Evolutionary conservation across 2,329 filamentous ascomycete genomes (phyloP), one percentile per base, ranked within the genome.

Genomic region (Chrysoporthe cubensis): DNA sequence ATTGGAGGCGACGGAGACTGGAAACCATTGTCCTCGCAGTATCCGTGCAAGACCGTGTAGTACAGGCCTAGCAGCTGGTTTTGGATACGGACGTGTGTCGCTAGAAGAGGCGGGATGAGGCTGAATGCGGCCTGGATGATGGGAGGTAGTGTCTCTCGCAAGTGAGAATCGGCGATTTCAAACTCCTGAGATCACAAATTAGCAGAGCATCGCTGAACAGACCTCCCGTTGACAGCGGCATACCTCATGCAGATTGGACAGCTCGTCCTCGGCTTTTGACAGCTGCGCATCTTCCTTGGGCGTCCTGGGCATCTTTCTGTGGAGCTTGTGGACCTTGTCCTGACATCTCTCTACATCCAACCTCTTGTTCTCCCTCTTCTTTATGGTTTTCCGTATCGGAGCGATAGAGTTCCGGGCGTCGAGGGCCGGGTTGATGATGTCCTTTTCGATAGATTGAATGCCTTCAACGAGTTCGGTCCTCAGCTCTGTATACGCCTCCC

Each of bases 321-420:
- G 83, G 52, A 89, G 84, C 73, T 87, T 88, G 74, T 91, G 90
- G 46, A 90, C 88, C 70, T 89, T 88, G 72, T 89, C 87, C 77
- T 92, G 89, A 72, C 90, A 90, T 72, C 91, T 88, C 78, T 97
- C 93, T 75, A 89, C 96, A 76, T 96, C 93, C 68, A 94, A 77
- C 64, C 93, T 90, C 79, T 89, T 92, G 74, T 94, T 91, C 75
- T 96, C 92, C 59, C 93, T 84, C 78, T 93, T 94, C 80, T 95
- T 96, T 75, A 96, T 92, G 1, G 89, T 90, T 80, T 94, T 96
- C 74, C 91, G 90, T 76, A 96, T 84, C 2, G 91, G 89, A 71
- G 89, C 87, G 69, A 95, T 83, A 65, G 81, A 87, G 64, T 90
- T 87, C 73, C 88, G 90, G 8, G 91, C 91, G 64, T 90, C 86